A percentile compares a stretch with the other conserved stretches of the same genome.
Conservation (phyloP, 2,329 filamentous ascomycete genomes). For the Alternaria sp. region DNA sequence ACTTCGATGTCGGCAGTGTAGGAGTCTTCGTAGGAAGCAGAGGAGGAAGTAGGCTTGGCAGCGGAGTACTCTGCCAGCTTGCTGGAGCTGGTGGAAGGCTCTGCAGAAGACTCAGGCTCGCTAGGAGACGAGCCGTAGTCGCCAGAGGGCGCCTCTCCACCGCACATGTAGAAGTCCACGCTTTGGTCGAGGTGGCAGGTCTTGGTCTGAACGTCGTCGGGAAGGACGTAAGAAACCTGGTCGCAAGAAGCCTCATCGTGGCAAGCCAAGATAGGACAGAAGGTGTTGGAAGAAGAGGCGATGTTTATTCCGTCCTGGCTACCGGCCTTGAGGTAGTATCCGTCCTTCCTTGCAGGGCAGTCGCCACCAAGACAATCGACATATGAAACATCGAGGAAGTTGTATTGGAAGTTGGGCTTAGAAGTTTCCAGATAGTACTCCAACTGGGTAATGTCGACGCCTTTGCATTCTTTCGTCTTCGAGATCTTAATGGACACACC, state of each 20-base stretch:
- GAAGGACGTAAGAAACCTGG: slow-evolving; percentile 40
- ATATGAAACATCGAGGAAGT: slow-evolving; percentile 49
- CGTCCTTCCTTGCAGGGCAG: slow-evolving; percentile 44
- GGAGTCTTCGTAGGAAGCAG: slow-evolving; percentile 7
- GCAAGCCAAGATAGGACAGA: slow-evolving; percentile 43
- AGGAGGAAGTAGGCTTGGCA: slow-evolving; percentile 16
- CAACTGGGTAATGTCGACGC: slow-evolving; percentile 42
- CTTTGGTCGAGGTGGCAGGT: slow-evolving; percentile 34
- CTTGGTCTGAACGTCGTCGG: slow-evolving; percentile 43
- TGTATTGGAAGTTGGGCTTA: slow-evolving; percentile 16
- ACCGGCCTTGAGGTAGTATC: slow-evolving; percentile 42
- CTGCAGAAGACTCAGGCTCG: slow-evolving; percentile 3
- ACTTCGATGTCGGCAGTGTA: slow-evolving; percentile 22
- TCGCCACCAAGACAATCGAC: slow-evolving; percentile 39
- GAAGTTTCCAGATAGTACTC: slow-evolving; percentile 36
- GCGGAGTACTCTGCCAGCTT: slow-evolving; percentile 4
- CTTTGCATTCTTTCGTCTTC: slow-evolving; percentile 39
- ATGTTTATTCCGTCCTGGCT: slow-evolving; percentile 20
- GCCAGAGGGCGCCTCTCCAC: slow-evolving; percentile 31
- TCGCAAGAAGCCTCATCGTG: slow-evolving; percentile 27
- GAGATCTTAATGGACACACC: slow-evolving; percentile 51
- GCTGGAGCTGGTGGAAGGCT: slow-evolving; percentile 5
- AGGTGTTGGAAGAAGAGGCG: slow-evolving; percentile 31
- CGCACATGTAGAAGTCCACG: slow-evolving; percentile 46
- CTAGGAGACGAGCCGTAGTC: slow-evolving; percentile 17